Evolutionary conservation across 805 yeast genomes (phyloP).

Genomic region (Clavispora carvajalis): DNA sequence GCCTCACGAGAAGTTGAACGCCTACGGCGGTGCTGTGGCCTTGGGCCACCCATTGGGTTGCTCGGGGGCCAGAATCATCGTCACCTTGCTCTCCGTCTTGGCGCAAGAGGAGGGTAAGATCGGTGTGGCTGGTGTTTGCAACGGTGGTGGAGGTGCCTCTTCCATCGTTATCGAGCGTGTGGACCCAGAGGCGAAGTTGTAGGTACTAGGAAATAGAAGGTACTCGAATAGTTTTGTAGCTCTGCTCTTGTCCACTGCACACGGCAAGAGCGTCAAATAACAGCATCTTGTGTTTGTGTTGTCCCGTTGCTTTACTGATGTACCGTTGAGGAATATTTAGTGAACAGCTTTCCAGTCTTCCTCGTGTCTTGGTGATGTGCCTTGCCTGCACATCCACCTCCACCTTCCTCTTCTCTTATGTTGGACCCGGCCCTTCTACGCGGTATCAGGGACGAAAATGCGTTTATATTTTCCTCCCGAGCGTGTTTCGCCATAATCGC

Average conservation of each 20-base stretch:
- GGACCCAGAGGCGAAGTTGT: conserved; percentile 34
- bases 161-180: conserved; percentile 79
- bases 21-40: conserved; percentile 95
- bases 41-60: conserved; percentile 93
- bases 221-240: too few species aligned
- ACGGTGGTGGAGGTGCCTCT: conserved; percentile 99
- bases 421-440: background rate
- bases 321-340: too few species aligned
- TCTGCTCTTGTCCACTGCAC: background rate
- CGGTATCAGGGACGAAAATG: conserved; percentile 1
- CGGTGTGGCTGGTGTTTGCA: conserved; percentile 96
- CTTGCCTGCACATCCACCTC: background rate
- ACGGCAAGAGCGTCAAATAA: too few species aligned
- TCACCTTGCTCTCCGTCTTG: conserved; percentile 77
- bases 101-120: conserved; percentile 72
- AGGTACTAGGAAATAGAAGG: conserved; percentile 2
- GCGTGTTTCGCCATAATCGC: conserved; percentile 8
- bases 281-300: too few species aligned
- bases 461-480: conserved; percentile 4
- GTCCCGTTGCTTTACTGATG: too few species aligned
- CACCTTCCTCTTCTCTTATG: background rate
- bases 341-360: too few species aligned
- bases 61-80: conserved; percentile 92
- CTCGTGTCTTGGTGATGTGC: too few species aligned
- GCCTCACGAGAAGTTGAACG: conserved; percentile 67